Percentiles rank a stretch among this genome's conserved stretches.
Conservation (phyloP, 1,139 yeast species). For the Yamadazyma kanchanaburiensis region DNA sequence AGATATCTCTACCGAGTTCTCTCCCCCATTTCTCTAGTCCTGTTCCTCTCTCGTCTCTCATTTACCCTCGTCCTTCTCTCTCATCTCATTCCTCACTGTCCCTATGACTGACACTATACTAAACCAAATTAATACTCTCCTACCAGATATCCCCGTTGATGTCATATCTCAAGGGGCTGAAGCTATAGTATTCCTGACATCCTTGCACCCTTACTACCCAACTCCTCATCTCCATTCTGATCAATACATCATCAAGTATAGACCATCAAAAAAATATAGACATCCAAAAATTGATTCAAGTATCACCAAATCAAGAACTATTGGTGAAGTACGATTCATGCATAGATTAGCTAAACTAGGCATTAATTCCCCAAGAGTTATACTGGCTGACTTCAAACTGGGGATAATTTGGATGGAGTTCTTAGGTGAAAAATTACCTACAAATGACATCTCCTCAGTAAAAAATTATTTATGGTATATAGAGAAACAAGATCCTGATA, state of each 20-base stretch:
- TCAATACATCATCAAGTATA: slow-evolving; percentile 66
- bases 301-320: slow-evolving; percentile 76
- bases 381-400: slow-evolving; percentile 68
- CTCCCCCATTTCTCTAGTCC: too few relatives aligned
- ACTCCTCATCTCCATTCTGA: slow-evolving; percentile 13
- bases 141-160: slow-evolving; percentile 47
- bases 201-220: slow-evolving; percentile 59
- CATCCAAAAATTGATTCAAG: slow-evolving; percentile 78
- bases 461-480: slow-evolving; percentile 71
- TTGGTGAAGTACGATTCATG: slow-evolving; percentile 80
- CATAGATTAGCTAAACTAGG: slow-evolving; percentile 54
- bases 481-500: too few relatives aligned
- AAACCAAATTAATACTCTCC: slow-evolving; percentile 35
- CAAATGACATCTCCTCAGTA: slow-evolving; percentile 53
- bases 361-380: slow-evolving; percentile 64
- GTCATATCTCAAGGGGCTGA: slow-evolving; percentile 94
- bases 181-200: slow-evolving; percentile 71
- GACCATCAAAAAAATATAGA: slow-evolving; percentile 88
- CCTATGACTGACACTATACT: slow-evolving; percentile 48
- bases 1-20: too few relatives aligned
- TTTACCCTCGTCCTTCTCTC: too few relatives aligned
- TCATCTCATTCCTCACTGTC: too few relatives aligned
- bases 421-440: slow-evolving; percentile 50
- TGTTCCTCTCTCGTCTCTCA: too few relatives aligned
- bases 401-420: slow-evolving; percentile 92